Base-by-base conservation (phyloP, 768 basidiomycete species). In the Boletus reticulatus region DNA sequence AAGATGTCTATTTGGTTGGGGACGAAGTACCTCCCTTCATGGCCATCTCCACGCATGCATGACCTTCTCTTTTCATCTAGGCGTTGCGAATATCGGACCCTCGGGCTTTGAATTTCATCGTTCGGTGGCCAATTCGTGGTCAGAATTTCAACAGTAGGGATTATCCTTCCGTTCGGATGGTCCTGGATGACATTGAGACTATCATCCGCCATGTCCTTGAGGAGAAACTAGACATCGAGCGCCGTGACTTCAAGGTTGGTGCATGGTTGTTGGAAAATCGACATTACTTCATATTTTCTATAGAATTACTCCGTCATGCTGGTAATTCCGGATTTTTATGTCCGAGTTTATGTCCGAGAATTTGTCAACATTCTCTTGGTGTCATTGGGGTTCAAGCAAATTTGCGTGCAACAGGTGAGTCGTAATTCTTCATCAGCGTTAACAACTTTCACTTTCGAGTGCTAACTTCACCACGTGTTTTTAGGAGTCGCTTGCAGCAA, bases 301-400 rank as follows among this genome's bases (percentile, higher is more conserved):
- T 60, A 98, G 95, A 83, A 91, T 54, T 90, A 88, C 71, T 94
- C 93, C 3, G 86, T 88, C 13, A 79, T 98, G 37, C 79, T 99
- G 5, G 84, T 98, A 32, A 85, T 98, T 22, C 95, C 97, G 8
- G 97, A 99, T 69, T 85, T 92, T 60, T 93, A 90, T 64, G 92
- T 96, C 53, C 81, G 91, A 50, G 69, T 79, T 12, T 98, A 96
- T 66, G 84, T 98, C 52, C 84, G 85, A 57, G 88, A 89, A 54
- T 76, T 94, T 63, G 78, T 84, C 8, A 81, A 88, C 56, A 69
- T 96, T 11, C 73, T 98, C 11, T 67, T 98, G 34, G 72, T 82
- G 27, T 79, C 80, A 3, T 85, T 99, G 80, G 92, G 92, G 0
- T 99, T 99, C 79, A 92, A 91, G 67, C 92, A 97, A 71, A 72